Percentiles rank a stretch among this genome's conserved stretches.
Evolutionary conservation across 768 basidiomycete genomes (phyloP).

Genomic region (Rhodotorula graminis): DNA sequence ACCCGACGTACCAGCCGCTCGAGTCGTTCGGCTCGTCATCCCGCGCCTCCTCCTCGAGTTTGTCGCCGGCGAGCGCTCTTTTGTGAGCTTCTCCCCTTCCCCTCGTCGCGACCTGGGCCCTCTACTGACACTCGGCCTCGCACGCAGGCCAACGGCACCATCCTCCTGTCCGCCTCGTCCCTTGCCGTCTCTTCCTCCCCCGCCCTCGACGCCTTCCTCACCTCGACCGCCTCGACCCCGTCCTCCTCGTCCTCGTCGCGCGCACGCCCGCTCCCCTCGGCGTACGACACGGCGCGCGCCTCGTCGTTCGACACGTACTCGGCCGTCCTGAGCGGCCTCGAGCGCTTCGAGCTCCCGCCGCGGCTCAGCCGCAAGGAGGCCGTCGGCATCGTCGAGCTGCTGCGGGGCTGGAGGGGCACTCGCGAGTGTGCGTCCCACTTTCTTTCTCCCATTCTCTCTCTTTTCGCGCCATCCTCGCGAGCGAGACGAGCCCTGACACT

Average conservation of each 20-base stretch:
- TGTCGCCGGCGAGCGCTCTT: conserved; percentile 19
- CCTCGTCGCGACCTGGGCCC: not conserved
- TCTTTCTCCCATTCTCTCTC: no score
- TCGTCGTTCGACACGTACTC: conserved; percentile 9
- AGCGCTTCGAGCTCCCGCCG: conserved; percentile 5
- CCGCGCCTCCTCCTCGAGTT: conserved; percentile 35
- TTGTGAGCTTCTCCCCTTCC: conserved; percentile 4
- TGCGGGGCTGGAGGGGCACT: conserved; percentile 17
- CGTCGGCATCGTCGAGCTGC: conserved; percentile 25
- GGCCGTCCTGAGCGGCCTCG: not conserved
- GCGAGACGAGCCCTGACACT: not conserved
- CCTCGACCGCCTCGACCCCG: not conserved
- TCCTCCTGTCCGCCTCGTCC: conserved; percentile 20
- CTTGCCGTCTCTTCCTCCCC: not conserved
- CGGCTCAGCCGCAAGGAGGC: conserved; percentile 27
- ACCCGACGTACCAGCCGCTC: conserved; percentile 31
- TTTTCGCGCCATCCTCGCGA: not conserved
- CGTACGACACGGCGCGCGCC: conserved; percentile 1
- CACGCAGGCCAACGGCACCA: not conserved
- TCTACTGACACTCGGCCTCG: not conserved
- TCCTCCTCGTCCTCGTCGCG: not conserved
- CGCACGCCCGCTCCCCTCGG: not conserved
- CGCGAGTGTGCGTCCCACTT: conserved; percentile 17
- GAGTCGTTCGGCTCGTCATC: conserved; percentile 32
- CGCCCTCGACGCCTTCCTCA: conserved; percentile 24